Evolutionary conservation across 768 basidiomycete species (phyloP).

Genomic region (Auricularia sp.): DNA sequence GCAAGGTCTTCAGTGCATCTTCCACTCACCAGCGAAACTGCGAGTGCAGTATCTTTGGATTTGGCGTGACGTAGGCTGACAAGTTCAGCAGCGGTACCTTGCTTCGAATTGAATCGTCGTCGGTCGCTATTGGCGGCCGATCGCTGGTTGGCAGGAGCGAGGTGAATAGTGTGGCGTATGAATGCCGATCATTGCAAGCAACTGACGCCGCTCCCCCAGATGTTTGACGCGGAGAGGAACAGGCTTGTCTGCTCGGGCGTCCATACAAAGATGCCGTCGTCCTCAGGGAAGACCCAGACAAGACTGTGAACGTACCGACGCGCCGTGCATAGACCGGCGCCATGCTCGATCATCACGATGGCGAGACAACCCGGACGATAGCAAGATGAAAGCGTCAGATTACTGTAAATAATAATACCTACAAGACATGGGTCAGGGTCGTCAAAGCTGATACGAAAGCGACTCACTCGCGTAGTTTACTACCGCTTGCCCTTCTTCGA

Average conservation of each 20-base stretch:
- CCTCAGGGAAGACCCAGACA: not conserved
- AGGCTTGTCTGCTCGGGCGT: not conserved
- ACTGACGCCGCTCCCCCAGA: not conserved
- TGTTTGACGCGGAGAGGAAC: not conserved
- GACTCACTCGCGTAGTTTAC: no score
- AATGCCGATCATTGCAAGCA: not conserved
- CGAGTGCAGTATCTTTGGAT: not conserved
- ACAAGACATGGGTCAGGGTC: no score
- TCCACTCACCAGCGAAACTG: not conserved
- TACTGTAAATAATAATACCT: no score
- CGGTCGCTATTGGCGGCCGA: not conserved
- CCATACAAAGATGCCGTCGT: not conserved
- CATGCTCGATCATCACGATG: no score
- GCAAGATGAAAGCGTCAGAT: no score
- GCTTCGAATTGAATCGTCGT: not conserved
- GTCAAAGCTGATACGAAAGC: no score
- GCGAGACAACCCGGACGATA: no score
- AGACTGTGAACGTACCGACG: no score
- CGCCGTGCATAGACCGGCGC: no score
- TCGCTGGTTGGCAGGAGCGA: not conserved
- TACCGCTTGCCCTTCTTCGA: slow-evolving; percentile 1
- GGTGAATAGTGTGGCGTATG: not conserved
- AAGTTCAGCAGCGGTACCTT: not conserved
- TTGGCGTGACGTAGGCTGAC: not conserved
- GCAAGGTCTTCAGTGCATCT: not conserved